Evolutionary conservation across 1,284 basidiomycete species (phyloP).

Genomic region (Anthracocystis panici-leucophaei): DNA sequence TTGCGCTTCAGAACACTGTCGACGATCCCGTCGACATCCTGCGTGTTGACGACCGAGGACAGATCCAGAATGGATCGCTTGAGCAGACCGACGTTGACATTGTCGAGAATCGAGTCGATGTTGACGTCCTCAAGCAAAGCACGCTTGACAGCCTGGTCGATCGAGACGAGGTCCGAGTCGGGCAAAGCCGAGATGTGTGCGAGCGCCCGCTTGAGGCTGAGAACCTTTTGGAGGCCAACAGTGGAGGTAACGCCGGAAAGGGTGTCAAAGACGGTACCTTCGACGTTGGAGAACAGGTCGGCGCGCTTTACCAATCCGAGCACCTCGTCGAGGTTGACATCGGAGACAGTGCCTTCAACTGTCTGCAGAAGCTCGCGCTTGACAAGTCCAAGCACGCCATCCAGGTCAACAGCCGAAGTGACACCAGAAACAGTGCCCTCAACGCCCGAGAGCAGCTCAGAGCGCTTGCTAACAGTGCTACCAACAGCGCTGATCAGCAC

Average conservation of each 20-base stretch:
- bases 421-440: slow-evolving; percentile 10
- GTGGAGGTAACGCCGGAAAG: background rate
- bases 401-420: background rate
- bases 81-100: slow-evolving; percentile 5
- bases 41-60: slow-evolving; percentile 6
- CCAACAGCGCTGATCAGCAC: background rate
- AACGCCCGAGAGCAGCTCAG: slow-evolving; percentile 16
- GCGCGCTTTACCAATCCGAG: slow-evolving; percentile 12
- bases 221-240: slow-evolving; percentile 9
- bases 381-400: background rate
- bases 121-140: background rate
- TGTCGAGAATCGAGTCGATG: background rate
- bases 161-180: slow-evolving; percentile 9
- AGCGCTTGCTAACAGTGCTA: slow-evolving; percentile 11
- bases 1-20: slow-evolving; percentile 16
- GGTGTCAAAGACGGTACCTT: background rate
- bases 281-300: slow-evolving; percentile 12
- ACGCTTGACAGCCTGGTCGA: slow-evolving; percentile 14
- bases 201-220: slow-evolving; percentile 25
- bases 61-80: slow-evolving; percentile 24
- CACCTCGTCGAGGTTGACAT: slow-evolving; percentile 4
- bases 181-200: slow-evolving; percentile 31
- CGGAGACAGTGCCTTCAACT: slow-evolving; percentile 8
- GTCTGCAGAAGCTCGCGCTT: slow-evolving; percentile 26
- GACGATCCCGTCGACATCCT: slow-evolving; percentile 7